A percentile compares a stretch with the other conserved stretches of the same genome.
phyloP scores from a whole-genome alignment of 2,329 filamentous ascomycete genomes.

The Microdochium nivale region DNA sequence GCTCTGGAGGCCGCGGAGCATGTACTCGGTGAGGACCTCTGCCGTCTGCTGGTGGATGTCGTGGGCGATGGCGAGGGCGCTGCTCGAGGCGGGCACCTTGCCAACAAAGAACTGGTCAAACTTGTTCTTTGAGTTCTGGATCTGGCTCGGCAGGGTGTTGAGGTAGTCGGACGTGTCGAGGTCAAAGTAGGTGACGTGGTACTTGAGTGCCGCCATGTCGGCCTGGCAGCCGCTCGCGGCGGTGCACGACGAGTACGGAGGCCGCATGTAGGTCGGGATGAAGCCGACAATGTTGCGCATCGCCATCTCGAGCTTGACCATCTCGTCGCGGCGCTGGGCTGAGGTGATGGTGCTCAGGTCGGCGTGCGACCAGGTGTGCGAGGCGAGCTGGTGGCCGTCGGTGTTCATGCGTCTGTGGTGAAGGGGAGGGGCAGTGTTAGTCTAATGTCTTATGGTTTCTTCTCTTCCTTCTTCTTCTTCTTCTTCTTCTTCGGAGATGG shows the following conservation, averaged over 20 bases:
- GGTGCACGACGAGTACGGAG: constrained; percentile 35
- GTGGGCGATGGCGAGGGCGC: constrained; percentile 44
- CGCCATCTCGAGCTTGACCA: constrained; percentile 46
- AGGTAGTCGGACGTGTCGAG: constrained; percentile 55
- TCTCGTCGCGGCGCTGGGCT: constrained; percentile 34
- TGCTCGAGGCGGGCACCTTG: constrained; percentile 13
- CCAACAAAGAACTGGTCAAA: constrained; percentile 36
- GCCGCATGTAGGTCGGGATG: constrained; percentile 43
- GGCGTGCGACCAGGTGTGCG: constrained; percentile 47
- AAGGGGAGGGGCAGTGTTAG: neutral
- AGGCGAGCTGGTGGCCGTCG: constrained; percentile 52
- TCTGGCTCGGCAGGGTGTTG: constrained; percentile 33
- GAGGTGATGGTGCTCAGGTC: constrained; percentile 34
- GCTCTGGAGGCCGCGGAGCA: constrained; percentile 19
- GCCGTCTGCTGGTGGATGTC: constrained; percentile 41
- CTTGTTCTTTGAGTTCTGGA: constrained; percentile 36
- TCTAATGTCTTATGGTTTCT: constrained; percentile 24
- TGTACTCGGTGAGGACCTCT: constrained; percentile 25
- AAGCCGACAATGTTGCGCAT: constrained; percentile 45
- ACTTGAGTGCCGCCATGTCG: constrained; percentile 32
- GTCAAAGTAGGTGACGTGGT: constrained; percentile 48
- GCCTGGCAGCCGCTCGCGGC: constrained; percentile 19
- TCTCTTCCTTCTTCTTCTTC: no score
- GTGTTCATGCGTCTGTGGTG: constrained; percentile 31
- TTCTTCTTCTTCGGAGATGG: no score